Base-by-base conservation (phyloP, 176 grass and related monocot species). In the Phoenix dactylifera region DNA sequence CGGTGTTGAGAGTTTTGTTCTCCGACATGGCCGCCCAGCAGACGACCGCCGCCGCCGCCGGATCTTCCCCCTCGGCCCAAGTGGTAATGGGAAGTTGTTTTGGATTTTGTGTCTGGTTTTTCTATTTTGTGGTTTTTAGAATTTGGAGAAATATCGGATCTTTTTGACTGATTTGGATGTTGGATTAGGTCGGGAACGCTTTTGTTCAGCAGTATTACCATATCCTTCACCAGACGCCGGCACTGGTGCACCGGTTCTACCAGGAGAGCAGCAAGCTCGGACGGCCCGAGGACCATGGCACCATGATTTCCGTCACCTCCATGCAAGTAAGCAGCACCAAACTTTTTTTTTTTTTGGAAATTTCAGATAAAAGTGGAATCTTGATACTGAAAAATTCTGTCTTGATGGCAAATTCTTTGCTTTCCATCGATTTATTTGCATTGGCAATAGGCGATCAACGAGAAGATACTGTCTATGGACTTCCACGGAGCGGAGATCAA, bases 151-250 rank as follows among this genome's bases (percentile, higher is more conserved):
- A 44, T 9, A 10, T 44, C 5, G 35, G 35, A 44, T 44, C 35
- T 12, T 44, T 44, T 44, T 22, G 9, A 48, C 68, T 73, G 73
- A 80, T 69, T 50, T 69, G 22, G 55, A 54, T 7, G 15, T 22
- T 24, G 68, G 28, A 63, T 48, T 61, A 99, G 94, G 85, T 99
- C 26, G 94, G 94, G 22, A 88, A 99, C 80, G 94, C 94, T 48
- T 99, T 99, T 60, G 94, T 99, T 49, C 71, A 92, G 18, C 94
- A 98, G 74, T 98, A 98, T 75, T 98, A 93, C 76, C 86, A 83
- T 72, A 93, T 98, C 64, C 85, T 98, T 28, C 94, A 93, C 82
- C 82, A 88, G 67, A 89, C 94, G 59, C 94, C 94, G 50, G 82
- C 92, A 60, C 74, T 83, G 70, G 85, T 99, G 26, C 71, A 72